Base-by-base conservation (phyloP, 1,284 basidiomycete genomes). In the Malassezia pachydermatis region DNA sequence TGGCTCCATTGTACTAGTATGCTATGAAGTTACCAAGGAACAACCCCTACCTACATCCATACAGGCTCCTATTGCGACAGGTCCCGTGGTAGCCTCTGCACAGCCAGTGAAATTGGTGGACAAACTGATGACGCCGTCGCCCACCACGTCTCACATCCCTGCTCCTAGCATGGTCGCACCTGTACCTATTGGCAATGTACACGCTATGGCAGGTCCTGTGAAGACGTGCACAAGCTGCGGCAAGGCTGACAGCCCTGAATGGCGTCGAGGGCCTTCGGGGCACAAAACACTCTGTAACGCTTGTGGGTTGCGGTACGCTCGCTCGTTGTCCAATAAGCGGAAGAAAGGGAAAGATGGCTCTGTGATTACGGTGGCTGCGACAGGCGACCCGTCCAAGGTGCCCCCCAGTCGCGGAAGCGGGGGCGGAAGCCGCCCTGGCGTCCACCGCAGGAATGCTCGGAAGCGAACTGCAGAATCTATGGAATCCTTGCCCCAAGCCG, bases 241-340 rank as follows among this genome's bases (percentile, higher is more conserved):
- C 27, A 71, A 64, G 38, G 57, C 81, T 11, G 81, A 82, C 44
- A 88, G 84, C 61, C 89, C 89, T 0, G 90, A 95, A 72, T 95
- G 89, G 89, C 77, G 89, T 63, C 88, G 92, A 72, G 68, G 68
- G 2, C 68, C 68, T 1, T 55, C 62, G 3, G 68, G 68, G 5
- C 59, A 63, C 51, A 71, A 71, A 51, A 66, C 63, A 25, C 55
- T 68, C 3, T 70, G 67, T 57, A 71, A 71, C 25, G 68, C 68
- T 0, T 71, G 68, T 37, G 68, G 68, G 3, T 54, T 71, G 14
- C 60, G 69, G 16, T 71, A 66, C 38, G 58, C 65, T 5, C 63
- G 68, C 20, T 65, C 65, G 7, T 49, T 67, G 17, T 54, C 59
- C 3, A 51, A 53, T 16, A 58, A 57, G 48, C 67, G 64, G 49